Percentiles rank a stretch among this genome's conserved stretches.
phyloP scores from a whole-genome alignment of 352 stramenopile genomes.

The Globisporangium middletonii region DNA sequence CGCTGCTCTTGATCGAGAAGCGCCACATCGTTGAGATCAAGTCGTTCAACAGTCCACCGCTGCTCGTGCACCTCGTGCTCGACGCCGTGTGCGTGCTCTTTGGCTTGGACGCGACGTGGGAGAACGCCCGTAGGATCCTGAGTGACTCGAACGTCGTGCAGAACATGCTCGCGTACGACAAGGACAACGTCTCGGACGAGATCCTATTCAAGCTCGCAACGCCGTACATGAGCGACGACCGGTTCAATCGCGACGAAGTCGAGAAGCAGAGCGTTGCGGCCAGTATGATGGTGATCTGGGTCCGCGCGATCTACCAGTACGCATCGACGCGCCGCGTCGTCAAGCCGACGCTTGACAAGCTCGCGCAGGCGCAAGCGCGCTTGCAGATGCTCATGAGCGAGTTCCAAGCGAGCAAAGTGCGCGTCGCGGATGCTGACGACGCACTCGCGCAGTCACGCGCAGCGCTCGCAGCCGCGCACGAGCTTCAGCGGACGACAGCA shows the following conservation, averaged over 20 bases:
- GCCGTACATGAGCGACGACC: conserved; percentile 44
- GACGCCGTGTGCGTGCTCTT: conserved; percentile 74
- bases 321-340: conserved; percentile 36
- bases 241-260: conserved; percentile 60
- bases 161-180: conserved; percentile 64
- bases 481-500: conserved; percentile 21
- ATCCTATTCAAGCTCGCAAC: conserved; percentile 34
- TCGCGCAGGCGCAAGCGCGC: conserved; percentile 47
- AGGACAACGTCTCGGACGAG: conserved; percentile 45
- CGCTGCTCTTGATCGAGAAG: conserved; percentile 57
- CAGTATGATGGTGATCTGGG: conserved; percentile 74
- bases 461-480: conserved; percentile 18
- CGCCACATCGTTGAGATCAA: conserved; percentile 81
- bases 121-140: conserved; percentile 57
- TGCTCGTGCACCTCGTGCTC: conserved; percentile 64
- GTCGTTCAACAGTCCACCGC: conserved; percentile 67
- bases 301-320: conserved; percentile 66
- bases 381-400: conserved; percentile 55
- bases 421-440: conserved; percentile 44
- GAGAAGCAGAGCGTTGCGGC: conserved; percentile 73
- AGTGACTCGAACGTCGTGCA: conserved; percentile 67
- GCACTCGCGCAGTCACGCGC: conserved; percentile 16
- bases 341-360: conserved; percentile 57
- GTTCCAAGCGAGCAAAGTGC: conserved; percentile 59
- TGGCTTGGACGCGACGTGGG: conserved; percentile 60